Percentiles rank a stretch among this genome's conserved stretches.
phyloP scores from a whole-genome alignment of 2,329 filamentous ascomycete genomes.

The Neodidymelliopsis sp. region DNA sequence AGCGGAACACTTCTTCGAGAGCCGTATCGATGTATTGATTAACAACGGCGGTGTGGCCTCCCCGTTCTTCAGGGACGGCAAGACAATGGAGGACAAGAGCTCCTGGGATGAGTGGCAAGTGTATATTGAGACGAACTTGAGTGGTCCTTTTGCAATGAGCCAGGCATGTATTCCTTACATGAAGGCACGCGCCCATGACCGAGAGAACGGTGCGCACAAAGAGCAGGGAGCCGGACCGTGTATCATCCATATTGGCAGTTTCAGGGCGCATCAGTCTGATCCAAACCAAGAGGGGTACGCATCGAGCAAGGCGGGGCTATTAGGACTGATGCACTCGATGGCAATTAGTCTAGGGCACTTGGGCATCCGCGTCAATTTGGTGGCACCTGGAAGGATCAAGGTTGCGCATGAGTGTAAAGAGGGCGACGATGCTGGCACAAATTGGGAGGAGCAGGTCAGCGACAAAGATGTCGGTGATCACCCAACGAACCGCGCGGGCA shows the following conservation, averaged over 20 bases:
- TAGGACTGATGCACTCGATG: conserved; percentile 61
- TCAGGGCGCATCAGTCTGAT: conserved; percentile 56
- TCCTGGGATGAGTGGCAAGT: conserved; percentile 57
- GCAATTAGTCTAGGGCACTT: conserved; percentile 55
- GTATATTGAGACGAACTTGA: conserved; percentile 58
- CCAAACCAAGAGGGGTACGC: conserved; percentile 60
- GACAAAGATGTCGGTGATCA: conserved; percentile 54
- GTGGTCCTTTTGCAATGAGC: conserved; percentile 55
- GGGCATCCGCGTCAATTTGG: conserved; percentile 58
- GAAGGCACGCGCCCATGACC: conserved; percentile 45
- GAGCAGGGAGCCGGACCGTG: conserved; percentile 50
- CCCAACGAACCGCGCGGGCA: conserved; percentile 54
- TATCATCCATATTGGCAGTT: conserved; percentile 57
- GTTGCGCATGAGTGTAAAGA: conserved; percentile 56
- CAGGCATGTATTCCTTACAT: conserved; percentile 59
- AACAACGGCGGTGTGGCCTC: conserved; percentile 49
- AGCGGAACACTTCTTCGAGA: conserved; percentile 53
- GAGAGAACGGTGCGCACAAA: conserved; percentile 37
- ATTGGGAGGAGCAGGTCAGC: conserved; percentile 48
- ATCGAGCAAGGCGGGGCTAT: conserved; percentile 60
- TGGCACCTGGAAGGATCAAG: conserved; percentile 57
- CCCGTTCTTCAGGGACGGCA: conserved; percentile 54
- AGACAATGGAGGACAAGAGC: conserved; percentile 55
- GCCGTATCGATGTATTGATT: conserved; percentile 50
- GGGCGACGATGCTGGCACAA: conserved; percentile 52